phyloP scores from a whole-genome alignment of 768 basidiomycete genomes.

The Pisolithus microcarpus region DNA sequence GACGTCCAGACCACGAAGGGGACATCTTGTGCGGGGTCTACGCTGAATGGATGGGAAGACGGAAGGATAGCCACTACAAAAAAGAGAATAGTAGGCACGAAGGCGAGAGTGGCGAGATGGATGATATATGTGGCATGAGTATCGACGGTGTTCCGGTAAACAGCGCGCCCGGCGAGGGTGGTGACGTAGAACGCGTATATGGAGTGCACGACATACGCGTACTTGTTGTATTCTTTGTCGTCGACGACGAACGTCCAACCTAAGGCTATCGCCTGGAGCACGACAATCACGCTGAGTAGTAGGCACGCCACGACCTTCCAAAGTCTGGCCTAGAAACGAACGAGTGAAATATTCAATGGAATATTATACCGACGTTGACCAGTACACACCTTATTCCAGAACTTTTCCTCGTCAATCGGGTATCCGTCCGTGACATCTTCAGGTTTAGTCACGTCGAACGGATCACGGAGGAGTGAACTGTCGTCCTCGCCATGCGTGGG shows the following conservation, averaged over 20 bases:
- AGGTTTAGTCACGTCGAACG: constrained; percentile 65
- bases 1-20: constrained; percentile 34
- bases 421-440: constrained; percentile 65
- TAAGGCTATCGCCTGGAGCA: constrained; percentile 45
- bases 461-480: constrained; percentile 35
- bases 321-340: constrained; percentile 42
- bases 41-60: constrained; percentile 28
- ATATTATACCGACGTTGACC: not conserved
- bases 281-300: constrained; percentile 40
- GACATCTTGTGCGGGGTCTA: constrained; percentile 17
- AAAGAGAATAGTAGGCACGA: constrained; percentile 40
- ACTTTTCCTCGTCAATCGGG: constrained; percentile 52
- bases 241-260: constrained; percentile 37
- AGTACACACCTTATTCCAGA: constrained; percentile 51
- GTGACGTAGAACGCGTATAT: constrained; percentile 56
- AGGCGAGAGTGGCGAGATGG: constrained; percentile 55
- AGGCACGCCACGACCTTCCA: constrained; percentile 48
- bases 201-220: constrained; percentile 39
- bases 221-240: constrained; percentile 25
- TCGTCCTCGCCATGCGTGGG: constrained; percentile 24
- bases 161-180: constrained; percentile 42
- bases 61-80: constrained; percentile 53
- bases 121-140: constrained; percentile 43
- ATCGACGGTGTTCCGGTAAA: constrained; percentile 37
- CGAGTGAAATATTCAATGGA: not conserved